These are phyloP conservation scores for Ophiostoma tasmaniense DNA, from an alignment of 2,329 filamentous ascomycete genomes.

Conservation along the genomic window DNA sequence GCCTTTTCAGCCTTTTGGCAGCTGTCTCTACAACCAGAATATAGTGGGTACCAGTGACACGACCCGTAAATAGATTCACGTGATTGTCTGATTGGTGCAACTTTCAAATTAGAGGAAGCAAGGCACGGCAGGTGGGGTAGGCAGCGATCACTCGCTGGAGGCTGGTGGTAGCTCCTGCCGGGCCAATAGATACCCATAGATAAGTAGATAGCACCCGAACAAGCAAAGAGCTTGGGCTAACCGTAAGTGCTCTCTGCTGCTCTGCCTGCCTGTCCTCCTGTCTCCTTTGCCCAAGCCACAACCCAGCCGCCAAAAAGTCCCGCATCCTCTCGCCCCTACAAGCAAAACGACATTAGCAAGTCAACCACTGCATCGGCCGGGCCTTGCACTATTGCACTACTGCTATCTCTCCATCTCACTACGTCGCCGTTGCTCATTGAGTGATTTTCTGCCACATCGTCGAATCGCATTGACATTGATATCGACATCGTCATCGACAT, in stretches of 20 bases:
- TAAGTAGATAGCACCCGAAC: background rate
- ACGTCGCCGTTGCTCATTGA: background rate
- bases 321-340: slow-evolving; percentile 8
- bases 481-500: background rate
- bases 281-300: slow-evolving; percentile 11
- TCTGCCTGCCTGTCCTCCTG: background rate
- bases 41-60: background rate
- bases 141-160: slow-evolving; percentile 1
- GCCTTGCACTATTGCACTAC: slow-evolving; percentile 1
- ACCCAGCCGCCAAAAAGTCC: slow-evolving; percentile 12
- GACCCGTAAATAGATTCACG: background rate
- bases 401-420: no score
- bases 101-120: background rate
- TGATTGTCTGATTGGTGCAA: background rate
- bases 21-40: background rate
- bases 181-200: background rate
- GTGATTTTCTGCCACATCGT: background rate
- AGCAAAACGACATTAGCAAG: slow-evolving; percentile 3
- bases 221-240: slow-evolving; percentile 13
- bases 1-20: background rate
- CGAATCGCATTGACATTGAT: background rate
- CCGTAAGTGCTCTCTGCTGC: background rate
- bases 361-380: slow-evolving; percentile 9
- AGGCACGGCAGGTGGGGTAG: slow-evolving; percentile 4
- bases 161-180: background rate